These are phyloP conservation scores for Populus euphratica DNA, from an alignment of 345 rosid species.

Conservation along the genomic window DNA sequence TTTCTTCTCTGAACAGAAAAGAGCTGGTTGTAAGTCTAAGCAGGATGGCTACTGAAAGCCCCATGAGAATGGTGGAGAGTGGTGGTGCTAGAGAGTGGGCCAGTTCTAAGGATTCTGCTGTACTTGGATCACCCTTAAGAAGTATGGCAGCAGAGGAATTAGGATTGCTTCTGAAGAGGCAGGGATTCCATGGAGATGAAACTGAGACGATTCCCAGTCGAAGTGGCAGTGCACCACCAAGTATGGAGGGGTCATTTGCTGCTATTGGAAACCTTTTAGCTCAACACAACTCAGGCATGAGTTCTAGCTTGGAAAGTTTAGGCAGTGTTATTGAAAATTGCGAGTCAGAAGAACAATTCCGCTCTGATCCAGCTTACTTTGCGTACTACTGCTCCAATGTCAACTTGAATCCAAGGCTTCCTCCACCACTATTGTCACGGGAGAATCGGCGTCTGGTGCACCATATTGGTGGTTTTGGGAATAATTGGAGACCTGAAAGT, in stretches of 20 bases:
- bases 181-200: constrained; percentile 46
- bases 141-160: constrained; percentile 69
- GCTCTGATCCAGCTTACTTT: constrained; percentile 75
- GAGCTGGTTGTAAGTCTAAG: background rate
- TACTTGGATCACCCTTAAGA: constrained; percentile 49
- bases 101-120: constrained; percentile 48
- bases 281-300: constrained; percentile 46
- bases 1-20: background rate
- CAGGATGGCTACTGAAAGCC: constrained; percentile 78
- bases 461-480: constrained; percentile 66
- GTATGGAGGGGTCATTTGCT: constrained; percentile 92
- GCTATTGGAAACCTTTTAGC: constrained; percentile 69
- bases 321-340: constrained; percentile 47
- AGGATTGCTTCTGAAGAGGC: constrained; percentile 64
- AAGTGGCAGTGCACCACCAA: constrained; percentile 97
- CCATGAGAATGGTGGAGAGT: constrained; percentile 71
- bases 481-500: constrained; percentile 42
- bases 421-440: constrained; percentile 80
- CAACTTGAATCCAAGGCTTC: constrained; percentile 89
- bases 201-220: constrained; percentile 55
- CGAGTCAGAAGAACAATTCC: constrained; percentile 73
- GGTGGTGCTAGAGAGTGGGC: constrained; percentile 55
- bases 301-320: constrained; percentile 51
- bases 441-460: constrained; percentile 61
- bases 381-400: constrained; percentile 74